Evolutionary conservation across 148 eudicot genomes (phyloP).

Genomic region (Linanthus parryae): DNA sequence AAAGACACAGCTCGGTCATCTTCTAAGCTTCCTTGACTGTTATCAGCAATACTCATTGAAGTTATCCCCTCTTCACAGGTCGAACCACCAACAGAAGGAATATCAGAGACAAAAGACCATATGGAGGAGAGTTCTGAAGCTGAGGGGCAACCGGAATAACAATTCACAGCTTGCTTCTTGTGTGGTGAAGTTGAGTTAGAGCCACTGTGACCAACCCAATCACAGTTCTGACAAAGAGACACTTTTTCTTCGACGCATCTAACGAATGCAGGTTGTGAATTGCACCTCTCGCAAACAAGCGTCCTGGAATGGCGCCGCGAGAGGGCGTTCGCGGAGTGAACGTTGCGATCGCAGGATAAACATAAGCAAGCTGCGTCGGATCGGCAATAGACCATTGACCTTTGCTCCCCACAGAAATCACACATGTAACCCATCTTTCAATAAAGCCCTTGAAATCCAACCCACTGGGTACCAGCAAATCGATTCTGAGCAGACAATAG

Average conservation of each 20-base stretch:
- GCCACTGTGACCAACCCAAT: slow-evolving; percentile 46
- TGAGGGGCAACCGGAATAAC: slow-evolving; percentile 89
- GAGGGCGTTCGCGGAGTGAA: slow-evolving; percentile 95
- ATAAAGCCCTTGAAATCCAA: no score
- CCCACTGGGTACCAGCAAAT: no score
- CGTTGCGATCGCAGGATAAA: slow-evolving; percentile 88
- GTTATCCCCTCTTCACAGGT: slow-evolving; percentile 63
- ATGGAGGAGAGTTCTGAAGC: slow-evolving; percentile 66
- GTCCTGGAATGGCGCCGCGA: slow-evolving; percentile 86
- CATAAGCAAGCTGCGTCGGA: slow-evolving; percentile 91
- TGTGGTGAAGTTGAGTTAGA: slow-evolving; percentile 46
- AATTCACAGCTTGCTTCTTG: slow-evolving; percentile 53
- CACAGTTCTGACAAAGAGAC: slow-evolving; percentile 83
- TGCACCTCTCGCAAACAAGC: slow-evolving; percentile 80
- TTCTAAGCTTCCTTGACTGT: no score
- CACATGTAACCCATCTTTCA: slow-evolving; percentile 68
- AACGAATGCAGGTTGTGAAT: slow-evolving; percentile 62
- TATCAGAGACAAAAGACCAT: slow-evolving; percentile 70
- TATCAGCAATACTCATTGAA: slow-evolving; percentile 49
- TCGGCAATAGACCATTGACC: slow-evolving; percentile 86
- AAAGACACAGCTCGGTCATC: slow-evolving; percentile 9
- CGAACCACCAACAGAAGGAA: slow-evolving; percentile 36
- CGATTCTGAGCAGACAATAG: no score
- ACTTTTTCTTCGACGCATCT: slow-evolving; percentile 72
- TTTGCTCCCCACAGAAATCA: slow-evolving; percentile 78